Base-by-base conservation (phyloP, 148 eudicot genomes). In the Heliosperma pusillum region DNA sequence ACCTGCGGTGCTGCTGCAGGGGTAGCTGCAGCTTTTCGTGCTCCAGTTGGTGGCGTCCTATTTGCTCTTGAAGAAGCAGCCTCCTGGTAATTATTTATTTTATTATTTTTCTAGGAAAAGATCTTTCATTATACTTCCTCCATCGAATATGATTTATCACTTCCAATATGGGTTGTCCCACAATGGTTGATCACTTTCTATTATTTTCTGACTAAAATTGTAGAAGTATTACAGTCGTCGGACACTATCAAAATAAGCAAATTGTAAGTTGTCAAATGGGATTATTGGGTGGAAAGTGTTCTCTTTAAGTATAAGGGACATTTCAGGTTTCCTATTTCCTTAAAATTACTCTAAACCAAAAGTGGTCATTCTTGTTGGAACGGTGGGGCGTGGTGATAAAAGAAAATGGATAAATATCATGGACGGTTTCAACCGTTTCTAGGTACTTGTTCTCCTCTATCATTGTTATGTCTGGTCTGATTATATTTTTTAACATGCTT, bases 11-110 rank as follows among this genome's bases (percentile, higher is more conserved):
- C 89, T 80, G 87, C 89, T 58, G 87, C 91, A 33, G 89, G 91
- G 26, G 91, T 88, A 24, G 88, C 87, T 79, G 87, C 91, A 58
- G 91, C 91, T 69, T 88, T 88, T 60, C 91, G 91, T 70, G 89
- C 91, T 33, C 89, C 91, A 24, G 91, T 86, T 79, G 91, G 91
- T 10, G 89, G 91, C 10, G 91, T 88, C 52, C 85, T 88, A 20
- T 88, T 88, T 73, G 91, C 89, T 47, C 86, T 88, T 66, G 91
- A 88, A 82, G 91, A 88, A 82, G 91, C 86, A 53, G 91, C 91
- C 40, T 85, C 91, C 71, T 88, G 91, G 91, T 86, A 79, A 67
- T 25, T 20, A 45, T 19, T 45, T 66, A 15, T 50, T 50, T 50
- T 4, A 50, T 66, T n/a, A 17, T 47, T 72, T 26, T 47, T 11